Evolutionary conservation across 2,329 filamentous ascomycete genomes (phyloP), one percentile per base, ranked within the genome.

Genomic region (Hypoxylon rubiginosum): DNA sequence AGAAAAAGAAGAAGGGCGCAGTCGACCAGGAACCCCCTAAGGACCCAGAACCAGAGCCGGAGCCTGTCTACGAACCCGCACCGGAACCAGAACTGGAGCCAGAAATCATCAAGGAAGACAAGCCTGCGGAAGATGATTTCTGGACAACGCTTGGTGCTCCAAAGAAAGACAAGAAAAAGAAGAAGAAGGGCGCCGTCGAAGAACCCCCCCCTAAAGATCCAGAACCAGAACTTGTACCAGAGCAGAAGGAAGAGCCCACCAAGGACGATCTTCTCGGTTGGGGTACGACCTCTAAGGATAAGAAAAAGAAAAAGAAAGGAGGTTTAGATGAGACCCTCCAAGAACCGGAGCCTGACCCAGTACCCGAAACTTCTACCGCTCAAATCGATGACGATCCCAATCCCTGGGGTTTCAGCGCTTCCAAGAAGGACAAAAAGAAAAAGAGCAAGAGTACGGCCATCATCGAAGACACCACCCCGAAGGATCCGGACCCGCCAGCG

Each of bases 391-490:
- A 67, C 59, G 76, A 75, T 32, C 55, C 71, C 59, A 75, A 75
- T 32, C 55, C 71, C 5, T 75, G 72, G 74, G 67, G 65, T 17
- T 54, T 68, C 17, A 58, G 59, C 15, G 54, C 66, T n/a, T 73
- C 73, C 32, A 75, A 75, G 70, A 74, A 75, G 69, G 69, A 75
- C 71, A 81, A 79, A 55, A 79, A 81, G 72, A 84, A 84, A 74
- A 86, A 86, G 75, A 81, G 81, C 61, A 83, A 82, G 67, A 82
- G 81, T 28, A 26, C 46, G 4, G 57, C 36, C 17, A 13, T 34
- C 11, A 46, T 54, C 13, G 66, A 72, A 3, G 73, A 76, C 21
- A 45, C n/a, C 21, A 45, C n/a, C 50, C 66, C 51, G 43, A 78
- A 80, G 62, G 54, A 52, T 15, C 21, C 41, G 1, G 53, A 58